Evolutionary conservation across 345 rosid species (phyloP), one percentile per base, ranked within the genome.

Genomic region (Eucalyptus shirleyi): DNA sequence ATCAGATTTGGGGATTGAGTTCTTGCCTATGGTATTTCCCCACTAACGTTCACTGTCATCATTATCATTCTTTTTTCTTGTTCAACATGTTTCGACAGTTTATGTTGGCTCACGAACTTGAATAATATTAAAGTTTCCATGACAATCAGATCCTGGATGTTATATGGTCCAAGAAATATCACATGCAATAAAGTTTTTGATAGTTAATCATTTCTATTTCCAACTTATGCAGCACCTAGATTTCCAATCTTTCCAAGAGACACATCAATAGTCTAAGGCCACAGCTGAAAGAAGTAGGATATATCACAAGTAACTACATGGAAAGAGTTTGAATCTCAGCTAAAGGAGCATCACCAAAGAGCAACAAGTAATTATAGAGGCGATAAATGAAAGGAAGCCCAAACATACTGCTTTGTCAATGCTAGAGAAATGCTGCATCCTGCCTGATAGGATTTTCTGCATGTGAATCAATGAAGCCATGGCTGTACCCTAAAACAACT

Each of bases 381-480:
- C 26, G 12, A 59, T 40, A 23, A 56, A 59, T 51, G 40, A 89
- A 47, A 42, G 85, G 89, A 42, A 24, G 90, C 88, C 81, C 69
- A 60, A 87, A 85, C 86, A 81, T 95, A 98, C 99, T 53, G 98
- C 99, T 93, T 97, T 98, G 91, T 98, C 95, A 86, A 98, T 83
- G 93, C 94, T 96, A 77, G 97, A 91, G 88, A 98, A 98, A 90
- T 96, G 98, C 88, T 98, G 98, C 96, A 95, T 93, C 92, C 99
- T 95, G 93, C 92, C 92, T 90, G 98, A 94, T 50, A 98, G 95
- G 88, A 98, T 91, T 91, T 96, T 98, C 92, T 95, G 99, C 99
- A 98, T 98, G 92, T 98, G 99, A 87, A 94, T 90, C 94, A 98
- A 91, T 42, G 99, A 98, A 91, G 99, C 94, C 93, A 97, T 91